Percentiles rank a stretch among this genome's conserved stretches.
These are phyloP conservation scores for Elsinoe batatas DNA, from an alignment of 2,329 filamentous ascomycete genomes.

Conservation along the genomic window DNA sequence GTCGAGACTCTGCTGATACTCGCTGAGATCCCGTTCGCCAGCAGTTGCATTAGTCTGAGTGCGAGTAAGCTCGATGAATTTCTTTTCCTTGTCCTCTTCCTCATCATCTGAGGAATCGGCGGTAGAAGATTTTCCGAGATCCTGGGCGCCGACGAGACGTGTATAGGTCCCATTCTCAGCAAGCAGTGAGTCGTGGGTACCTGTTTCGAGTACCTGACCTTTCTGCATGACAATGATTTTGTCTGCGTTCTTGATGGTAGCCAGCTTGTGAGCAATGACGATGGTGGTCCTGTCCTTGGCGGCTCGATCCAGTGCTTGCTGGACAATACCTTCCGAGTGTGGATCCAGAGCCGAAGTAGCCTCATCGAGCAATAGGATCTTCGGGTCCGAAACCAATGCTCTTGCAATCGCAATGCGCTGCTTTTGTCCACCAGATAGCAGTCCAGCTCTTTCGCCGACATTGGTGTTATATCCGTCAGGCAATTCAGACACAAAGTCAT, in stretches of 20 bases:
- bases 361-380: conserved; percentile 35
- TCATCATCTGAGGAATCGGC: not conserved
- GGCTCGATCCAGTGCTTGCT: conserved; percentile 30
- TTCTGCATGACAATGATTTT: conserved; percentile 34
- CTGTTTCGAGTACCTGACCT: conserved; percentile 31
- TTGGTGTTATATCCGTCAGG: conserved; percentile 17
- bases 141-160: conserved; percentile 1
- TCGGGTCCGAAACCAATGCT: conserved; percentile 32
- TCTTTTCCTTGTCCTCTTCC: conserved; percentile 2
- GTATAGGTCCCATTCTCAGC: conserved; percentile 14
- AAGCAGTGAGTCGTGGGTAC: conserved; percentile 26
- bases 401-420: conserved; percentile 37
- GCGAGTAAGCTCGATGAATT: not conserved
- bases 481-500: conserved; percentile 16
- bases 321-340: conserved; percentile 22
- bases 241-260: conserved; percentile 32
- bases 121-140: not conserved
- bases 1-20: conserved; percentile 6
- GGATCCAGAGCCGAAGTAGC: conserved; percentile 30
- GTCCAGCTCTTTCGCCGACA: conserved; percentile 15
- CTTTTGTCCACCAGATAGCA: conserved; percentile 29
- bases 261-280: conserved; percentile 34
- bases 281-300: conserved; percentile 31
- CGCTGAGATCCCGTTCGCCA: not conserved
- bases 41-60: not conserved